These are phyloP conservation scores for Alternaria novae-zelandiae DNA, from an alignment of 2,329 filamentous ascomycete species.

Conservation along the genomic window DNA sequence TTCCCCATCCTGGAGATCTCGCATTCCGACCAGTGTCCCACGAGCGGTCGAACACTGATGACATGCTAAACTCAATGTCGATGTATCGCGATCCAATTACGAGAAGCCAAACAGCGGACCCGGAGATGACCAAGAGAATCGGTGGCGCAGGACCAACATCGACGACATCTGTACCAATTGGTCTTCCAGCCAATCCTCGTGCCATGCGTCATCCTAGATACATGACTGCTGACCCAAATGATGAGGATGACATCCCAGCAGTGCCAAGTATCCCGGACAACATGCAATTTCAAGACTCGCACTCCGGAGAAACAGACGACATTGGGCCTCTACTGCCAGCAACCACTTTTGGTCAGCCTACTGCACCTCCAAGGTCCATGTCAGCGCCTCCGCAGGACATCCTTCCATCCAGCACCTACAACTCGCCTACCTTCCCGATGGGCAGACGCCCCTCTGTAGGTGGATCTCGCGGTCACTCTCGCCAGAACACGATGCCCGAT, in stretches of 20 bases:
- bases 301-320: conserved; percentile 47
- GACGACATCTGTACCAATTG: conserved; percentile 65
- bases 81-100: conserved; percentile 50
- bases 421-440: conserved; percentile 34
- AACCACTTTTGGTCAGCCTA: conserved; percentile 54
- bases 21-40: conserved; percentile 40
- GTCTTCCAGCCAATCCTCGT: conserved; percentile 88
- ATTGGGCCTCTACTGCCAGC: conserved; percentile 56
- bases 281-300: conserved; percentile 35
- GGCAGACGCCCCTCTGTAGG: conserved; percentile 48
- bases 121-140: conserved; percentile 53
- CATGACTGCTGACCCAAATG: conserved; percentile 62
- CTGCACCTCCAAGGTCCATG: conserved; percentile 49
- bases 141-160: conserved; percentile 48
- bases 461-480: conserved; percentile 45
- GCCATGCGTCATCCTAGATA: conserved; percentile 85
- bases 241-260: conserved; percentile 58
- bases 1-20: conserved; percentile 73
- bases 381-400: conserved; percentile 57
- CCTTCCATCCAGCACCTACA: conserved; percentile 23
- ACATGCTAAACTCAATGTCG: conserved; percentile 48
- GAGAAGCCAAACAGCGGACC: conserved; percentile 71
- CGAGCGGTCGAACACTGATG: conserved; percentile 48
- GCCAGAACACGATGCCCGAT: conserved; percentile 54
- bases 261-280: conserved; percentile 64